phyloP scores from a whole-genome alignment of 2,329 filamentous ascomycete species.

The Colletotrichum noveboracense region DNA sequence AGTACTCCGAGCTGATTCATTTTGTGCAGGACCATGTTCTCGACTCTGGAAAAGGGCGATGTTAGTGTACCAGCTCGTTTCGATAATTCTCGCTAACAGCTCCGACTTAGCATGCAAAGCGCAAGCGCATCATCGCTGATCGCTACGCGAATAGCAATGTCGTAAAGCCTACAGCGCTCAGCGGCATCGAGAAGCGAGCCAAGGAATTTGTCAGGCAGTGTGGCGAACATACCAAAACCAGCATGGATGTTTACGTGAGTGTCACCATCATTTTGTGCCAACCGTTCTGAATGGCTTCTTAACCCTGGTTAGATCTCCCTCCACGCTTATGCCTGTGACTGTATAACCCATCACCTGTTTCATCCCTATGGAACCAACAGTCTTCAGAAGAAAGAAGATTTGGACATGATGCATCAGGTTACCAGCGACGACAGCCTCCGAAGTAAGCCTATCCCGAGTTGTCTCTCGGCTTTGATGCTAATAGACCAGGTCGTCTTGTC shows the following conservation, averaged over 20 bases:
- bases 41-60: conserved; percentile 57
- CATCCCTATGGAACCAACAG: conserved; percentile 69
- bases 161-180: conserved; percentile 57
- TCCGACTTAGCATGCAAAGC: conserved; percentile 60
- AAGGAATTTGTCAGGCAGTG: conserved; percentile 61
- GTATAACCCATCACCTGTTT: conserved; percentile 71
- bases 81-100: not conserved
- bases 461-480: not conserved
- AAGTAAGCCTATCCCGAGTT: conserved; percentile 46
- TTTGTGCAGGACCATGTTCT: conserved; percentile 60
- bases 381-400: conserved; percentile 58
- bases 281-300: not conserved
- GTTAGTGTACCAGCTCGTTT: conserved; percentile 36
- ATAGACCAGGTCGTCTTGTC: conserved; percentile 58
- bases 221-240: conserved; percentile 42
- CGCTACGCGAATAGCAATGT: conserved; percentile 74
- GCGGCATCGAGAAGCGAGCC: conserved; percentile 63
- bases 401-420: conserved; percentile 71
- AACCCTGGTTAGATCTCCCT: conserved; percentile 33
- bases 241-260: conserved; percentile 66
- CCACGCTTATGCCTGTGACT: conserved; percentile 73
- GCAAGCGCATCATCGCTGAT: conserved; percentile 68
- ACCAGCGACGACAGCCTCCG: conserved; percentile 71
- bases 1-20: not conserved
- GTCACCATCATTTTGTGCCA: not conserved